Evolutionary conservation across 2,329 filamentous ascomycete species (phyloP).

Genomic region (Aspergillus puulaauensis): DNA sequence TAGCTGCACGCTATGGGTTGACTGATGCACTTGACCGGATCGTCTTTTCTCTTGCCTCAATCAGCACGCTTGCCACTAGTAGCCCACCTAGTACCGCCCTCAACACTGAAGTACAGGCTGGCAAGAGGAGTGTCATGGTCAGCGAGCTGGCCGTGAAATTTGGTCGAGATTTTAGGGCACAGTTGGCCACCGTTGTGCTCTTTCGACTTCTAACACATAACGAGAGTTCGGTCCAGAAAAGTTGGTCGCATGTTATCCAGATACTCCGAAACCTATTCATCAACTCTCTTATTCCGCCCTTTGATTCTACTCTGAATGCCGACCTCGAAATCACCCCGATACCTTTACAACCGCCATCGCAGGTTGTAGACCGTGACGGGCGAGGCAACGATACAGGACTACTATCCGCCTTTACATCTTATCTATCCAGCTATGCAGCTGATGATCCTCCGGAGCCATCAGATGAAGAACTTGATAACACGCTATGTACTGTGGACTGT

Average conservation of each 20-base stretch:
- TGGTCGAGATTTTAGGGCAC: slow-evolving; percentile 87
- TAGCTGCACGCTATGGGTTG: slow-evolving; percentile 80
- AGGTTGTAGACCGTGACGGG: slow-evolving; percentile 84
- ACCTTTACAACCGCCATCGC: slow-evolving; percentile 84
- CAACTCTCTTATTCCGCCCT: slow-evolving; percentile 86
- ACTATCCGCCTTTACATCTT: slow-evolving; percentile 91
- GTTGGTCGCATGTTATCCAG: slow-evolving; percentile 66
- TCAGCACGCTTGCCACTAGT: slow-evolving; percentile 81
- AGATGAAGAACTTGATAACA: slow-evolving; percentile 94
- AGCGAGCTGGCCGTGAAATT: slow-evolving; percentile 96
- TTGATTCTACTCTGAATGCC: slow-evolving; percentile 65
- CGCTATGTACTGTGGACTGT: slow-evolving; percentile 89
- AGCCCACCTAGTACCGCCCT: slow-evolving; percentile 76
- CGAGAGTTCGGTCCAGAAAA: slow-evolving; percentile 70
- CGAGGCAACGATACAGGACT: slow-evolving; percentile 78
- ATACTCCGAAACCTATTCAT: slow-evolving; percentile 96
- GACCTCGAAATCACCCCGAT: slow-evolving; percentile 74
- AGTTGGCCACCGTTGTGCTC: slow-evolving; percentile 90
- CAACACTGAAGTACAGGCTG: slow-evolving; percentile 93
- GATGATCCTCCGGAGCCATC: slow-evolving; percentile 97
- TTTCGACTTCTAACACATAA: slow-evolving; percentile 89
- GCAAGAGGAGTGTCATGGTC: slow-evolving; percentile 94
- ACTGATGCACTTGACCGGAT: slow-evolving; percentile 90
- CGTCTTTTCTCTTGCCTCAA: slow-evolving; percentile 82
- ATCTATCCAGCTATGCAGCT: slow-evolving; percentile 97